phyloP scores from a whole-genome alignment of 805 yeast genomes.

The Kuraishia cidri region DNA sequence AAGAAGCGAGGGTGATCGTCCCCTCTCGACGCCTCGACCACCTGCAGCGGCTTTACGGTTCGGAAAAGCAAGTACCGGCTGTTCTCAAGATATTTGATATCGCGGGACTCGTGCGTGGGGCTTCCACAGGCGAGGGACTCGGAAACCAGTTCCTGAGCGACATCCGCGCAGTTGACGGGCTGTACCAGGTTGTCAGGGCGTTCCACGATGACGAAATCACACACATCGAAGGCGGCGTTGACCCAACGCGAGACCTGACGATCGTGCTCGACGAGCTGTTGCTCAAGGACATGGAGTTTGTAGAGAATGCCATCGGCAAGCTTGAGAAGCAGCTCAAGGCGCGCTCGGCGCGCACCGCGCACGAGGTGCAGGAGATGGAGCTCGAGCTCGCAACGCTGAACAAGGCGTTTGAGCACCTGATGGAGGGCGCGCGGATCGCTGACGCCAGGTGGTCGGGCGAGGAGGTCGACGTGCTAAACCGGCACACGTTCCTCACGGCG shows the following conservation, averaged over 20 bases:
- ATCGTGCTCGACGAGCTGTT: constrained; percentile 59
- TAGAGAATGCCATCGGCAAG: constrained; percentile 52
- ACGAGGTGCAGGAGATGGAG: constrained; percentile 55
- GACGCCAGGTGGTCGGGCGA: constrained; percentile 80
- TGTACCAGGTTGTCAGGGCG: constrained; percentile 60
- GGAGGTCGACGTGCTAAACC: constrained; percentile 87
- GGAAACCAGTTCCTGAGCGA: constrained; percentile 69
- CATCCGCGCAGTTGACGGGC: constrained; percentile 64
- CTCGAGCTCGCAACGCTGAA: constrained; percentile 76
- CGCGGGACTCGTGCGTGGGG: constrained; percentile 63
- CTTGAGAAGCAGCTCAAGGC: constrained; percentile 68
- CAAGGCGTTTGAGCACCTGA: constrained; percentile 65
- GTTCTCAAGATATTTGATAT: constrained; percentile 54
- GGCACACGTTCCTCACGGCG: constrained; percentile 83
- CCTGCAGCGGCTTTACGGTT: constrained; percentile 35
- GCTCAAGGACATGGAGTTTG: constrained; percentile 61
- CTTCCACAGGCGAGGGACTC: constrained; percentile 57
- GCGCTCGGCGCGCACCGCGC: constrained; percentile 78
- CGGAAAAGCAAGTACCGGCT: constrained; percentile 44
- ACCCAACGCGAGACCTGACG: constrained; percentile 55
- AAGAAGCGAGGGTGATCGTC: constrained; percentile 92
- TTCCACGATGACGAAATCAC: constrained; percentile 58
- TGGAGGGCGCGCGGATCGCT: constrained; percentile 82
- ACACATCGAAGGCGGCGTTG: constrained; percentile 55
- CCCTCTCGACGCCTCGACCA: constrained; percentile 45